Evolutionary conservation across 345 rosid species (phyloP).

Genomic region (Carallia brachiata): DNA sequence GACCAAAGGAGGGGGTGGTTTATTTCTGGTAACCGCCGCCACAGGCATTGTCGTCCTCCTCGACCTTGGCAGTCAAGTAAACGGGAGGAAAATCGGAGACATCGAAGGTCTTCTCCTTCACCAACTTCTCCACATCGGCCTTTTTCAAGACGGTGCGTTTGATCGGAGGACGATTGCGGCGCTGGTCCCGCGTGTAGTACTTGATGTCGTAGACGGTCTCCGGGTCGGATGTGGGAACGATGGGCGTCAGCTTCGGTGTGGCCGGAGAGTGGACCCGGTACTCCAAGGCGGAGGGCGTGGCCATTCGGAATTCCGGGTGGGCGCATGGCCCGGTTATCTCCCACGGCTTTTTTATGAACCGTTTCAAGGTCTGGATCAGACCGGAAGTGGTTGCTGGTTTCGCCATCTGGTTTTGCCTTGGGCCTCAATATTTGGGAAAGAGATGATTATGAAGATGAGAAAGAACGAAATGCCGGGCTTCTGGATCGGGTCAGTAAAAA

Average conservation of each 20-base stretch:
- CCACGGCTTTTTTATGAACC: constrained; percentile 92
- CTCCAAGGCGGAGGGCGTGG: constrained; percentile 67
- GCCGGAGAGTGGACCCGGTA: constrained; percentile 81
- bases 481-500: too few relatives aligned
- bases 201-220: constrained; percentile 88
- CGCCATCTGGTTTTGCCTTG: constrained; percentile 42
- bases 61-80: constrained; percentile 59
- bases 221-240: constrained; percentile 74
- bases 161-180: constrained; percentile 82
- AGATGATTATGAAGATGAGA: too few relatives aligned
- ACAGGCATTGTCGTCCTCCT: constrained; percentile 56
- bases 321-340: constrained; percentile 92
- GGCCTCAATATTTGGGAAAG: neutral
- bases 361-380: constrained; percentile 56
- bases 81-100: constrained; percentile 70
- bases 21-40: constrained; percentile 68
- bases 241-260: constrained; percentile 44
- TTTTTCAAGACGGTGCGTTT: constrained; percentile 69
- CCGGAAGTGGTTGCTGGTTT: constrained; percentile 52
- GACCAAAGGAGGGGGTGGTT: constrained; percentile 26
- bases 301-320: constrained; percentile 61
- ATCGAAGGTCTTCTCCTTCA: constrained; percentile 70
- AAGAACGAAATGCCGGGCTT: too few relatives aligned
- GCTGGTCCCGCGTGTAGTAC: constrained; percentile 72
- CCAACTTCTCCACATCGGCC: constrained; percentile 68